Evolutionary conservation across 139 green algal species (phyloP).

Genomic region (Coccomyxa sp.): DNA sequence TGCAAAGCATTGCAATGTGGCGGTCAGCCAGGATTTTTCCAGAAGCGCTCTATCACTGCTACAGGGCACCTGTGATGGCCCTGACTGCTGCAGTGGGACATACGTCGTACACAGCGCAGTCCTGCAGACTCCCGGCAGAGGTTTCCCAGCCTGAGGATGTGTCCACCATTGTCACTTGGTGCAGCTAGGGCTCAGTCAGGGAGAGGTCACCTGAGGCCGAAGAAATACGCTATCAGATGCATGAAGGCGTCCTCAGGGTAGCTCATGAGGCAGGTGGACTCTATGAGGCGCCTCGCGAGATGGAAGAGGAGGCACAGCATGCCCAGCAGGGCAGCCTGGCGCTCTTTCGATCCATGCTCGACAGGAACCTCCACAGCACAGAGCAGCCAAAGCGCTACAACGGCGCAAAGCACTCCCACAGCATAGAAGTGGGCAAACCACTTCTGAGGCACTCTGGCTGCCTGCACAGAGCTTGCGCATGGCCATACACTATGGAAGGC

Average conservation of each 20-base stretch:
- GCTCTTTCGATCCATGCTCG: background rate
- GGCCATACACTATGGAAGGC: background rate
- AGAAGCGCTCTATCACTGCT: background rate
- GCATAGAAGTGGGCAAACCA: slow-evolving; percentile 79
- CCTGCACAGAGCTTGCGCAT: slow-evolving; percentile 20
- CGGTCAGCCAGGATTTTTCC: too few relatives aligned
- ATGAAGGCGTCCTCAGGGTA: slow-evolving; percentile 53
- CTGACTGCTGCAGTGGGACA: background rate
- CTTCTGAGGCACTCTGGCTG: slow-evolving; percentile 57
- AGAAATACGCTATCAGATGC: slow-evolving; percentile 77
- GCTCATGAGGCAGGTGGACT: slow-evolving; percentile 49
- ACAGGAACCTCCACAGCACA: background rate
- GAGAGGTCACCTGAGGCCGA: slow-evolving; percentile 56
- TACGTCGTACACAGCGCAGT: background rate
- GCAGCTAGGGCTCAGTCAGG: slow-evolving; percentile 1
- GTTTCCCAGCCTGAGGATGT: background rate
- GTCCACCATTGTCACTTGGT: slow-evolving; percentile 5
- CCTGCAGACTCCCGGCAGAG: background rate
- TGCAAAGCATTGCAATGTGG: too few relatives aligned
- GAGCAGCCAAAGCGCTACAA: background rate
- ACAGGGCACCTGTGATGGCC: background rate
- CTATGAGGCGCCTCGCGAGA: slow-evolving; percentile 33
- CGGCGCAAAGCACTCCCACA: slow-evolving; percentile 37
- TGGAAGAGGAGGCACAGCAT: slow-evolving; percentile 7
- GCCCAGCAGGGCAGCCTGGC: background rate